These are phyloP conservation scores for Neonothopanus nambi DNA, from an alignment of 1,284 basidiomycete genomes.

Conservation along the genomic window DNA sequence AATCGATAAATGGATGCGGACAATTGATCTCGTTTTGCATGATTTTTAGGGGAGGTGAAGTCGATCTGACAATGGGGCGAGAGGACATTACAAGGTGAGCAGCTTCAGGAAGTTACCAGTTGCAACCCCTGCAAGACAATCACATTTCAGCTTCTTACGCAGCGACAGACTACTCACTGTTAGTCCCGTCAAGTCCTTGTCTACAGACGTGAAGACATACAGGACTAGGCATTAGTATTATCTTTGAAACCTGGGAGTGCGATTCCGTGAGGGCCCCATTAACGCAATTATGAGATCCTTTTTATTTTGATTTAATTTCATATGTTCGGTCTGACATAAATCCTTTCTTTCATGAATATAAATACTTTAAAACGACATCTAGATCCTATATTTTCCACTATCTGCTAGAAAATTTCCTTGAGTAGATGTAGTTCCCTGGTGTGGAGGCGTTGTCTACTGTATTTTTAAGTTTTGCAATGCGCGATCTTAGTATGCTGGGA, in stretches of 20 bases:
- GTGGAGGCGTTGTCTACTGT: too few species aligned
- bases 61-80: slow-evolving; percentile 60
- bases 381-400: too few species aligned
- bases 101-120: slow-evolving; percentile 73
- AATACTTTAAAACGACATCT: too few species aligned
- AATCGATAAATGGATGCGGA: too few species aligned
- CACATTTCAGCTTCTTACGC: slow-evolving; percentile 4
- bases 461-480: too few species aligned
- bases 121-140: slow-evolving; percentile 46
- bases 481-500: too few species aligned
- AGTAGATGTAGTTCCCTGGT: too few species aligned
- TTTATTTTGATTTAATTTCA: too few species aligned
- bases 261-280: background rate
- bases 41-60: slow-evolving; percentile 70
- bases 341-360: too few species aligned
- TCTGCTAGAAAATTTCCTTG: too few species aligned
- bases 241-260: background rate
- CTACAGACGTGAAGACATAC: slow-evolving; percentile 74
- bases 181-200: slow-evolving; percentile 58
- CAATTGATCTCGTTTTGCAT: too few species aligned
- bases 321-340: too few species aligned
- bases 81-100: slow-evolving; percentile 79
- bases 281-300: background rate
- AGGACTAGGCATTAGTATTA: slow-evolving; percentile 52
- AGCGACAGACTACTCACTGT: slow-evolving; percentile 46